These are phyloP conservation scores for Euphorbia tirucalli DNA, from an alignment of 345 rosid genomes.

Conservation along the genomic window DNA sequence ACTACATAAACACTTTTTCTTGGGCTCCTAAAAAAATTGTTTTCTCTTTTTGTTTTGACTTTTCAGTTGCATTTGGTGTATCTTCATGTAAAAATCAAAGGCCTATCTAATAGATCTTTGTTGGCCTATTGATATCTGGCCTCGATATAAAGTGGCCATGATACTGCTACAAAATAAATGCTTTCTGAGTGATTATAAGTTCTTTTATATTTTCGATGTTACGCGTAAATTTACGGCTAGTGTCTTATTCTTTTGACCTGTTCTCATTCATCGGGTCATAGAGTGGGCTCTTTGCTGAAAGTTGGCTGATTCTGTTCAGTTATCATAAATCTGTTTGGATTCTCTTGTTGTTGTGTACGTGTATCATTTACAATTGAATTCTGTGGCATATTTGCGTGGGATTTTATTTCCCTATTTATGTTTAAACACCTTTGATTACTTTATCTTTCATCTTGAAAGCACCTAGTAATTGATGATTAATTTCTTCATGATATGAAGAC, in stretches of 20 bases:
- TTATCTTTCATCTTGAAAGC: conserved; percentile 3
- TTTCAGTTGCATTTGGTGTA: background rate
- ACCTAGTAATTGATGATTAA: conserved; percentile 13
- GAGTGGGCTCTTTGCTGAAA: background rate
- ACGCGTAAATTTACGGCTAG: background rate
- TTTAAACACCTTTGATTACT: background rate
- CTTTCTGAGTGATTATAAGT: background rate
- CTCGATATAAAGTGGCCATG: no score
- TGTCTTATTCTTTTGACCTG: background rate
- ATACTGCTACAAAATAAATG: background rate
- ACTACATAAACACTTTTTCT: background rate
- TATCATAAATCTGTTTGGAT: background rate
- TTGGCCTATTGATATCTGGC: conserved; percentile 6
- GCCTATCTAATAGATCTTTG: background rate
- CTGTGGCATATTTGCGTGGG: background rate
- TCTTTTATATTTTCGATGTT: background rate
- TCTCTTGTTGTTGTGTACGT: background rate
- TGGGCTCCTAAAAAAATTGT: background rate
- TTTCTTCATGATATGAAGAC: conserved; percentile 51
- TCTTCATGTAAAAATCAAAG: background rate
- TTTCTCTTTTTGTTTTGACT: background rate
- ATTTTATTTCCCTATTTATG: background rate
- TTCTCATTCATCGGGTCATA: background rate
- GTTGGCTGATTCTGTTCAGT: background rate
- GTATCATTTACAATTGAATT: background rate